These are phyloP conservation scores for Pseudozyma hubeiensis DNA, from an alignment of 1,284 basidiomycete species.

Conservation along the genomic window DNA sequence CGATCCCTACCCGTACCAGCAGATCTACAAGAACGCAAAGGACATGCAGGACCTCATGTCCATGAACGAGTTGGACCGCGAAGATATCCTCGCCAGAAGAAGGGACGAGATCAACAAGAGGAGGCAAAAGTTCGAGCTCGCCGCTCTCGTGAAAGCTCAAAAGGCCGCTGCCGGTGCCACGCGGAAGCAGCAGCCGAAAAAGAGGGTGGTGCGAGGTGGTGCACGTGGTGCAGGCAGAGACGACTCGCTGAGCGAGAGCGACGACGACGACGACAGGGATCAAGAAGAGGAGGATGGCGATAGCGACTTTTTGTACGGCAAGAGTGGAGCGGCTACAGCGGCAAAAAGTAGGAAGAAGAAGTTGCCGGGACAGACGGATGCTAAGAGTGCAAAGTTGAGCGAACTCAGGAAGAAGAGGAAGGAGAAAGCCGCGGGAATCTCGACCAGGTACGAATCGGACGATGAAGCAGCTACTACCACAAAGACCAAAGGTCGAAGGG, in stretches of 20 bases:
- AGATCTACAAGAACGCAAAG: constrained; percentile 84
- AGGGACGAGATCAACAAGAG: constrained; percentile 83
- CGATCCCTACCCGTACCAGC: constrained; percentile 81
- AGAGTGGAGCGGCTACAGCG: constrained; percentile 76
- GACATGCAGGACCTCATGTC: constrained; percentile 82
- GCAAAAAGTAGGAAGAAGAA: constrained; percentile 87
- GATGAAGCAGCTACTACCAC: constrained; percentile 26
- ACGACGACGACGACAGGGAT: constrained; percentile 71
- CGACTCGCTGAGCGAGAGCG: constrained; percentile 46
- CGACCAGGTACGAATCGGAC: constrained; percentile 22
- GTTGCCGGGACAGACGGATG: constrained; percentile 58
- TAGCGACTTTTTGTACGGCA: constrained; percentile 71
- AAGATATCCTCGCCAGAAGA: constrained; percentile 82
- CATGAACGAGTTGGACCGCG: constrained; percentile 87
- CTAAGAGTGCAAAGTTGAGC: constrained; percentile 54
- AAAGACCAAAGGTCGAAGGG: constrained; percentile 16
- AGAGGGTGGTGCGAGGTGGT: constrained; percentile 19
- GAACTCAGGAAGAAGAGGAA: constrained; percentile 55
- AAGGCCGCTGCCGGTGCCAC: constrained; percentile 70
- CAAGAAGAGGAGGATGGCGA: constrained; percentile 81
- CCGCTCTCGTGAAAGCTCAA: constrained; percentile 79
- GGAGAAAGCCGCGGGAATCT: constrained; percentile 47
- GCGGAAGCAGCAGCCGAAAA: constrained; percentile 26
- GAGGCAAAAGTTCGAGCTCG: constrained; percentile 79
- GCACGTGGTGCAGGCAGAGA: not conserved